Base-by-base conservation (phyloP, 1,139 yeast genomes). In the Pichia sp. region DNA sequence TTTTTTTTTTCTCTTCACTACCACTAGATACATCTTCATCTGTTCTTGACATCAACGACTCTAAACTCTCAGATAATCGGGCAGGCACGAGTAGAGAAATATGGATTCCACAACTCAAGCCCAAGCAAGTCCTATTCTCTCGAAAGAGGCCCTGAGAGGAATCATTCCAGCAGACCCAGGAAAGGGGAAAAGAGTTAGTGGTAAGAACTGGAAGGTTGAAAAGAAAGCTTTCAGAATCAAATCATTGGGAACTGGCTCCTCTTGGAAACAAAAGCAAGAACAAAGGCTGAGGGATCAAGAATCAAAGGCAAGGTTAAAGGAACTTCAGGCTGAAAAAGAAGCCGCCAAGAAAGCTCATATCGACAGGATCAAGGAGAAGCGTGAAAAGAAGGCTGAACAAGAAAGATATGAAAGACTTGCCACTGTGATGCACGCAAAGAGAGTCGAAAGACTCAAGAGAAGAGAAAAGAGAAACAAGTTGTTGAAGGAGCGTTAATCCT, bases 401-500 rank as follows among this genome's bases (percentile, higher is more conserved):
- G 90, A 85, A 66, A 78, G 93, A 64, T 86, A 82, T 64, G 90
- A 85, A 62, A 77, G 73, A 65, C 70, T 85, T 64, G 89, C 93
- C 13, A 76, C 79, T 48, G 85, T 84, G 72, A 83, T 87, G 90
- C 87, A 85, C 65, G 85, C 84, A 45, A 85, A 85, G 79, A 85
- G 81, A 76, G 84, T 85, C 45, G 95, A 87, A 58, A 81, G 95
- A 72, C 70, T 86, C 73, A 84, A 85, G 73, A 84, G 85, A 75
- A 84, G 82, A 70, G 95, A 87, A 68, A 87, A 86, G 82, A 82
- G 93, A 73, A 87, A 86, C 71, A 87, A 87, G 70, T 73, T 86
- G 61, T 80, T 87, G 68, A 85, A 82, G 67, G 93, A 87, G 58
- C 69, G 70, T 58, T 66, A 54, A 59, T 7, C 15, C 15, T 38